Evolutionary conservation across 2,329 filamentous ascomycete species (phyloP).

Genomic region (Neonectria punicea): DNA sequence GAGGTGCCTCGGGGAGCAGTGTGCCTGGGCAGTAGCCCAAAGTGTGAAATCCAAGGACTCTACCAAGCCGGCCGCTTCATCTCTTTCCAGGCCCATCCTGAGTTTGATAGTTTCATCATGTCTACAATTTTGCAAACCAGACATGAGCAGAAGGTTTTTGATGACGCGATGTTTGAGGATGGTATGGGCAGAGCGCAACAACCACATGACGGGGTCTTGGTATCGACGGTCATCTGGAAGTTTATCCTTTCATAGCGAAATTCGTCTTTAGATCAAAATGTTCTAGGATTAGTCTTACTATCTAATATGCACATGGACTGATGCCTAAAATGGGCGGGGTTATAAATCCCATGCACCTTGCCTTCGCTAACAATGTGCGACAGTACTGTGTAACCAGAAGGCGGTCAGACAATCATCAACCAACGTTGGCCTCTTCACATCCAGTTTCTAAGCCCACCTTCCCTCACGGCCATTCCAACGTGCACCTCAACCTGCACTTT

Average conservation of each 20-base stretch:
- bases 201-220: slow-evolving; percentile 43
- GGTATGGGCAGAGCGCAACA: slow-evolving; percentile 40
- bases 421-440: too few relatives aligned
- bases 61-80: slow-evolving; percentile 50
- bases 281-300: neutral
- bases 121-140: slow-evolving; percentile 44
- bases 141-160: slow-evolving; percentile 41
- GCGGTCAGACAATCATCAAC: too few relatives aligned
- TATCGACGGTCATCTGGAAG: slow-evolving; percentile 43
- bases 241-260: slow-evolving; percentile 31
- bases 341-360: too few relatives aligned
- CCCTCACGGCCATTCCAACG: too few relatives aligned
- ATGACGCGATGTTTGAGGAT: slow-evolving; percentile 41
- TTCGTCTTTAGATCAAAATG: neutral
- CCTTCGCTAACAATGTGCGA: too few relatives aligned
- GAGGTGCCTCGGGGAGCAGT: slow-evolving; percentile 49
- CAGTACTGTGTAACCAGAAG: too few relatives aligned
- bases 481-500: neutral
- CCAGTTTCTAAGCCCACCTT: too few relatives aligned
- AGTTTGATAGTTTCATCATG: slow-evolving; percentile 53
- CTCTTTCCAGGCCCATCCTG: slow-evolving; percentile 57
- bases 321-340: too few relatives aligned
- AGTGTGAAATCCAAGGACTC: slow-evolving; percentile 53
- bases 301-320: neutral
- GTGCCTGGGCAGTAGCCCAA: slow-evolving; percentile 51